Evolutionary conservation across 805 yeast genomes (phyloP).

Genomic region (Aciculoconidium aculeatum): DNA sequence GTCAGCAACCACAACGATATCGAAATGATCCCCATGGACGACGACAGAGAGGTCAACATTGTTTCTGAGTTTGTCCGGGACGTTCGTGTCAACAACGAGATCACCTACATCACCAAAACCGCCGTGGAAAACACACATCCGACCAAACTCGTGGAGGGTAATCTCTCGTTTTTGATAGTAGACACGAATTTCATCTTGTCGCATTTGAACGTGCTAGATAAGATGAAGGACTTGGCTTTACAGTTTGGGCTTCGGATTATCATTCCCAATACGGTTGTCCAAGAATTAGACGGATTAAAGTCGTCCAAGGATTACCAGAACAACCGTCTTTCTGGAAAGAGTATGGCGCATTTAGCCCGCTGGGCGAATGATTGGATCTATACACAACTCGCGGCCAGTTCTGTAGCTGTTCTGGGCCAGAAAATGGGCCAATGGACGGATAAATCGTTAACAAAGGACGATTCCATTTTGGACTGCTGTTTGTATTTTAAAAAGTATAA

Average conservation of each 20-base stretch:
- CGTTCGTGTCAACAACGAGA: conserved; percentile 4
- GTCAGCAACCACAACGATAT: conserved; percentile 22
- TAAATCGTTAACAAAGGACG: conserved; percentile 51
- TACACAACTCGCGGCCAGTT: conserved; percentile 45
- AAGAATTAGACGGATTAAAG: conserved; percentile 83
- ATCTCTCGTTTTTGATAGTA: conserved; percentile 46
- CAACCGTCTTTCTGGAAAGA: conserved; percentile 13
- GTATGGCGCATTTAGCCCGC: conserved; percentile 57
- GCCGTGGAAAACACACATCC: conserved; percentile 10
- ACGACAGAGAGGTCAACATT: conserved; percentile 35
- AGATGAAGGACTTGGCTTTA: conserved; percentile 35
- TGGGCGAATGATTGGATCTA: conserved; percentile 78
- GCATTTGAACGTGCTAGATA: conserved; percentile 55
- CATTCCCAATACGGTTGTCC: conserved; percentile 64
- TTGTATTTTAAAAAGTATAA: conserved; percentile 46
- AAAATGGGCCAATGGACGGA: conserved; percentile 49
- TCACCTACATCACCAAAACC: conserved; percentile 3
- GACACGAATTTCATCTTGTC: conserved; percentile 83
- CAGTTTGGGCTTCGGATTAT: conserved; percentile 47
- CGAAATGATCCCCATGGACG: conserved; percentile 45
- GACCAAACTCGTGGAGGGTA: conserved; percentile 12
- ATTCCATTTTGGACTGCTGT: conserved; percentile 82
- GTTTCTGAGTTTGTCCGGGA: conserved; percentile 36
- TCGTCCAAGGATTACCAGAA: conserved; percentile 29
- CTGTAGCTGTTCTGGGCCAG: conserved; percentile 59